Conservation (phyloP, 1,284 basidiomycete species). For the Bjerkandera adusta region DNA sequence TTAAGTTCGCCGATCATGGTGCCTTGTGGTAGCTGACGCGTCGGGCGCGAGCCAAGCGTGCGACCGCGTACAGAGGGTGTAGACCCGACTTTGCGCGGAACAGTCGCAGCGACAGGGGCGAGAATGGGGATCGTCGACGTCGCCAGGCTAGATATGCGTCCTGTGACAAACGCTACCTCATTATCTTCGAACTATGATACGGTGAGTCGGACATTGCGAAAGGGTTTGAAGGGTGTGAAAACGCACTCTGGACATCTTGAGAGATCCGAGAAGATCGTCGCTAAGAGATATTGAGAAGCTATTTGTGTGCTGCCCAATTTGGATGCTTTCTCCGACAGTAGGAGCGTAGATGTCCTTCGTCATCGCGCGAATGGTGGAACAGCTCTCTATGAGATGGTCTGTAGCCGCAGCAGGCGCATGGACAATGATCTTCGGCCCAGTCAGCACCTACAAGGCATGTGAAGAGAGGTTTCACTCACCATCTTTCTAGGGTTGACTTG, state of each 20-base stretch:
- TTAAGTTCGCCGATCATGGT: constrained; percentile 97
- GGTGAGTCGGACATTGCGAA: constrained; percentile 5
- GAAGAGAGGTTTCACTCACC: constrained; percentile 41
- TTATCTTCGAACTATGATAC: constrained; percentile 88
- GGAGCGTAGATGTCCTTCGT: constrained; percentile 91
- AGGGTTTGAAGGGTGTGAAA: background rate
- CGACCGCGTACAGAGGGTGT: constrained; percentile 32
- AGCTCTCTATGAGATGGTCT: constrained; percentile 74
- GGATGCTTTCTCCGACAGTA: constrained; percentile 66
- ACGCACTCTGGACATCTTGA: constrained; percentile 88
- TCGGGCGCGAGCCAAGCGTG: constrained; percentile 59
- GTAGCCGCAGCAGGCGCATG: constrained; percentile 72
- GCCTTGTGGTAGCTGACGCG: constrained; percentile 70
- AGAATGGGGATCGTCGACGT: constrained; percentile 75
- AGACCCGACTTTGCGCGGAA: constrained; percentile 27
- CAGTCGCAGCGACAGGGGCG: constrained; percentile 42
- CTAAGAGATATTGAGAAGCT: constrained; percentile 94
- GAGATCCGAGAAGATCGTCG: constrained; percentile 76
- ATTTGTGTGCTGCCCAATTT: constrained; percentile 94
- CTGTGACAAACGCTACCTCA: constrained; percentile 90
- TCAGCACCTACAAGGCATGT: background rate
- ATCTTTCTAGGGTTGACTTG: constrained; percentile 96
- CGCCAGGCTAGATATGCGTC: constrained; percentile 77
- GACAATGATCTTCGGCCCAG: constrained; percentile 72
- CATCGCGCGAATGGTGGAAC: constrained; percentile 79